phyloP scores from a whole-genome alignment of 148 eudicot species.

The Rheum nobile region DNA sequence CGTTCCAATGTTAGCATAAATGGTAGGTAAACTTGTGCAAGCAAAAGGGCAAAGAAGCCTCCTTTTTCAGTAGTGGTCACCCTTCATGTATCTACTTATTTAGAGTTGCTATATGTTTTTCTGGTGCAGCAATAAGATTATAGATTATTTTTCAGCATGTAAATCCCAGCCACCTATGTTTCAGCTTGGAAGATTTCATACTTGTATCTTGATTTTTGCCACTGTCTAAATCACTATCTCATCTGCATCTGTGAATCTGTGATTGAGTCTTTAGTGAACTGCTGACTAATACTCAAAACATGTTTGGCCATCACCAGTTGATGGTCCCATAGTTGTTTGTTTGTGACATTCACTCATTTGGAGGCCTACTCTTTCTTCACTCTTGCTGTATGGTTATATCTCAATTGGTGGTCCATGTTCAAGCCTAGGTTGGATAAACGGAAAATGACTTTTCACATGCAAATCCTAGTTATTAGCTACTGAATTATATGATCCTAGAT shows the following conservation, averaged over 20 bases:
- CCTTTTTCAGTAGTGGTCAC: constrained; percentile 12
- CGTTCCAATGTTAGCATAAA: constrained; percentile 21
- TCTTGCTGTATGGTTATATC: not conserved
- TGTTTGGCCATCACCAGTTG: not conserved
- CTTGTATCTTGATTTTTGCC: not conserved
- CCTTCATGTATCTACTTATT: constrained; percentile 16
- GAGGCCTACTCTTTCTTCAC: not conserved
- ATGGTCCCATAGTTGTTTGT: not conserved
- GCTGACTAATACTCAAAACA: not conserved
- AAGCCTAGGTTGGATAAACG: too few relatives aligned
- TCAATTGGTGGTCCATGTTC: too few relatives aligned
- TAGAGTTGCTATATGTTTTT: not conserved
- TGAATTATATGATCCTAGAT: not conserved
- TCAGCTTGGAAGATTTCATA: not conserved
- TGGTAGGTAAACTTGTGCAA: constrained; percentile 18
- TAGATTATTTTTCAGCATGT: not conserved
- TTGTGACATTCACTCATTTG: not conserved
- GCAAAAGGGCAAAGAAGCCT: constrained; percentile 9
- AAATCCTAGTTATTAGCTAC: not conserved
- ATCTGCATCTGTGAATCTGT: not conserved
- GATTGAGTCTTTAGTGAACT: not conserved
- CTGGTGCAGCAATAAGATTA: not conserved
- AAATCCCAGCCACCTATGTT: not conserved
- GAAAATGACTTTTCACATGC: not conserved
- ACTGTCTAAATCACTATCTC: not conserved